Evolutionary conservation across 371 early-diverging fungal species (phyloP), one percentile per base, ranked within the genome.

Genomic region (Mucor saturninus): DNA sequence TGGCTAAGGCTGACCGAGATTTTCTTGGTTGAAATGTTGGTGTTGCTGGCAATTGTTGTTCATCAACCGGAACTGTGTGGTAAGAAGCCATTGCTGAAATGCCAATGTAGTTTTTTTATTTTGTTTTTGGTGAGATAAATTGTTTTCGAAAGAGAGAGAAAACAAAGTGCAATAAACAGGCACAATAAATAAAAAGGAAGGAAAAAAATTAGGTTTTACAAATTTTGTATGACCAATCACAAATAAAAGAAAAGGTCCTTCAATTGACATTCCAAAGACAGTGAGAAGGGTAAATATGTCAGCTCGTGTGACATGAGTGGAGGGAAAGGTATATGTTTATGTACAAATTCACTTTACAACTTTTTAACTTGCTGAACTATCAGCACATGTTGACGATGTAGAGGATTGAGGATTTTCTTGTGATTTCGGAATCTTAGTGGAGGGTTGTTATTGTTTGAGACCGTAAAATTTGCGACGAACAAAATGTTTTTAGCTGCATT

Each of bases 1-100:
- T 55, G 10, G 82, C 82, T 21, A 79, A 39, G 26, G 76, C 50
- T 15, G 76, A 76, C 5, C 62, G 62, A 30, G 71, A 67, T 10
- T 53, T 45, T 15, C 51, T 57, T 40, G 62, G 62, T 37, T 57
- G 14, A 50, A 61, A 61, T 43, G 56, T 43, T 13, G 61, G 61
- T 55, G 57, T 28, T n/a, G 51, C 13, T 21, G 56, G 39, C 45
- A 15, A 14, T 15, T 62, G 59, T 5, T 73, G 59, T 5, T 73
- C 74, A 46, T 69, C 53, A 14, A 46, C 32, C 11, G 75, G 71
- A 15, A 76, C 65, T 39, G 75, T 64, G 28, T 73, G 71, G 56
- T 79, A 79, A 51, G 67, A 52, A 4, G 70, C 35, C 70, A 70
- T 73, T 15, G 6, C 14, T 39, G 32, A 31, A 45, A 55, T 53